Evolutionary conservation across 371 early-diverging fungal genomes (phyloP), one percentile per base, ranked within the genome.

Genomic region (Mucor lusitanicus): DNA sequence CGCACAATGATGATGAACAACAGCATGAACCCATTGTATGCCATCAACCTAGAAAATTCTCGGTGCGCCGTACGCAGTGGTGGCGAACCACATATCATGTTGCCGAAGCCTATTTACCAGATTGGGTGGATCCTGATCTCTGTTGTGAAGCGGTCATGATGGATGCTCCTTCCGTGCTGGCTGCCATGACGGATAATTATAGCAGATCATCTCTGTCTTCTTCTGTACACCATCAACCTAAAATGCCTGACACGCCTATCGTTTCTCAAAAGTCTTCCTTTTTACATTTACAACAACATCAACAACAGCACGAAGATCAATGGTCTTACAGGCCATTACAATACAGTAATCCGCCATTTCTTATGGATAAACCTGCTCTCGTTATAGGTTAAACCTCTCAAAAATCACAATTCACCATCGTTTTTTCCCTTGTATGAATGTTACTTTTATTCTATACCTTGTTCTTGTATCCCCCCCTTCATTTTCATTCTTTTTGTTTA

Each of bases 31-130:
- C 54, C 4, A 61, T 57, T 32, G 25, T 19, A 5, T 64, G 61
- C 8, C 69, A 69, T 37, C 69, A 69, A 30, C 69, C 65, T 2
- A 69, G 35, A 19, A 9, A 9, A 3, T 70, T 70, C 17, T 5
- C 63, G 13, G 27, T 70, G 1, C 65, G 70, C 25, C 70, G 70
- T 32, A 50, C 59, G 1, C 63, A 35, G 0, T 70, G 70, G 70
- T 70, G 70, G 82, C 63, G 50, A 63, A 61, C 48, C 64, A 62
- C 53, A 58, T 71, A 61, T 60, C 33, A 25, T 71, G 59, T 48
- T 67, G 82, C 58, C 66, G 44, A 46, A 70, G 73, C 71, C 63
- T 70, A 58, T 68, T 67, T 64, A 65, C 82, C 70, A 6, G 50
- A 50, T 6, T 70, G 70, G 63, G 42, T 63, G 1, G 68, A 68